A percentile compares a stretch with the other conserved stretches of the same genome.
phyloP scores from a whole-genome alignment of 192 early-diverging fungal genomes.

The Coemansia umbellata region DNA sequence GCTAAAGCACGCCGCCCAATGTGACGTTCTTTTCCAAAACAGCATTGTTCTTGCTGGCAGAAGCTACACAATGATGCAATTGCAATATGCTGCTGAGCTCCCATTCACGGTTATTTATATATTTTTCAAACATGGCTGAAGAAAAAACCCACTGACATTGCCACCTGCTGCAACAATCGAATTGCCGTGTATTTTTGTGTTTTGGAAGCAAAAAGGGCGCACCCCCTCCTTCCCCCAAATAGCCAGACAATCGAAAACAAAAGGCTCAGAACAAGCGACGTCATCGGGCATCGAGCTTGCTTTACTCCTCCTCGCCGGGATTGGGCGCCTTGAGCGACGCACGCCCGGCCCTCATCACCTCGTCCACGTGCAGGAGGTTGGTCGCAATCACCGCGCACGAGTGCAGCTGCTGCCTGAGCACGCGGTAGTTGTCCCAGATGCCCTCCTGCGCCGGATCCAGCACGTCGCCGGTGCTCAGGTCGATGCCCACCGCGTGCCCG shows the following conservation, averaged over 20 bases:
- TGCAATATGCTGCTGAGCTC: no score
- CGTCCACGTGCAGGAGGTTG: conserved; percentile 96
- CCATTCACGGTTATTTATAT: neutral
- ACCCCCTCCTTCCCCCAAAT: no score
- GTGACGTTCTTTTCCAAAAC: no score
- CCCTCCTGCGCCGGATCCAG: conserved; percentile 89
- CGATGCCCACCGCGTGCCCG: conserved; percentile 89
- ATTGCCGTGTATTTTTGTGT: no score
- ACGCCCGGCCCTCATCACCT: conserved; percentile 86
- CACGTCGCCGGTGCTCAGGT: conserved; percentile 91
- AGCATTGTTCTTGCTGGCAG: no score
- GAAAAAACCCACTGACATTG: no score
- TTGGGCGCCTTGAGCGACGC: conserved; percentile 52
- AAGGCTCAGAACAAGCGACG: no score
- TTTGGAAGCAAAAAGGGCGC: no score
- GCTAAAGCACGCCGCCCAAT: no score
- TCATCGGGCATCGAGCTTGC: neutral
- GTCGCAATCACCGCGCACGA: conserved; percentile 97
- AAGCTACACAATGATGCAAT: no score
- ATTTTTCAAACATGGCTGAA: neutral
- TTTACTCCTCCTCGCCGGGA: conserved; percentile 36
- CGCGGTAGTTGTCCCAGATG: conserved; percentile 98
- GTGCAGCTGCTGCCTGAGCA: conserved; percentile 92
- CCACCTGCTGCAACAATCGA: no score
- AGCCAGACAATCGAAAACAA: no score